Evolutionary conservation across 371 early-diverging fungal genomes (phyloP), one percentile per base, ranked within the genome.

Genomic region (Syncephalastrum racemosum): DNA sequence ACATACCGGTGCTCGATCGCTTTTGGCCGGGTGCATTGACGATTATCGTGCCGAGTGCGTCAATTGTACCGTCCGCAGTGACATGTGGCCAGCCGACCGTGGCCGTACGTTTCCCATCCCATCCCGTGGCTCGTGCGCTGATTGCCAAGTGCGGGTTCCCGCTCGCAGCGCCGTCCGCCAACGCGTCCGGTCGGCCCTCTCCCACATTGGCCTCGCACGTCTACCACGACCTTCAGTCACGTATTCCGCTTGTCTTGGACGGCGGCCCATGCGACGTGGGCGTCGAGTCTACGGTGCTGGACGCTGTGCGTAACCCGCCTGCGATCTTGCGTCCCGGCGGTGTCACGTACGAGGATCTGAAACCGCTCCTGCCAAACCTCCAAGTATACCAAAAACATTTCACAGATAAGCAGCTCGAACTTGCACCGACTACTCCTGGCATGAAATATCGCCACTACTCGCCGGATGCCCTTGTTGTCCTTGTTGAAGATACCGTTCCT

Each of bases 401-500:
- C 73, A 78, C 79, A 0, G 90, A 90, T 53, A 71, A 64, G 4
- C 71, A 70, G 42, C 67, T 93, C 59, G 96, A 94, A 53, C 66
- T 63, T 44, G 80, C 85, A 5, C 98, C 97, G 1, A 91, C 92
- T 0, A 96, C 98, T 15, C 99, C 99, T 6, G 99, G 99, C 3
- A 98, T 96, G 95, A 99, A 99, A 73, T 99, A 99, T 63, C 86
- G 95, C 23, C 99, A 99, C 79, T 99, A 99, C 68, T 90, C 97
- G 6, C 99, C 99, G 4, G 82, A 89, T 24, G 93, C 93, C 0
- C 82, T 83, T 52, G 96, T 98, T 10, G 78, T 92, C 4, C 62
- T 97, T 43, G 72, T 95, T 56, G 89, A 90, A 48, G 18, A 66
- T 43, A 40, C 40, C 2, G 31, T 31, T 31, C 10, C 36, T 12